Base-by-base conservation (phyloP, 345 rosid species). In the Aethionema arabicum region DNA sequence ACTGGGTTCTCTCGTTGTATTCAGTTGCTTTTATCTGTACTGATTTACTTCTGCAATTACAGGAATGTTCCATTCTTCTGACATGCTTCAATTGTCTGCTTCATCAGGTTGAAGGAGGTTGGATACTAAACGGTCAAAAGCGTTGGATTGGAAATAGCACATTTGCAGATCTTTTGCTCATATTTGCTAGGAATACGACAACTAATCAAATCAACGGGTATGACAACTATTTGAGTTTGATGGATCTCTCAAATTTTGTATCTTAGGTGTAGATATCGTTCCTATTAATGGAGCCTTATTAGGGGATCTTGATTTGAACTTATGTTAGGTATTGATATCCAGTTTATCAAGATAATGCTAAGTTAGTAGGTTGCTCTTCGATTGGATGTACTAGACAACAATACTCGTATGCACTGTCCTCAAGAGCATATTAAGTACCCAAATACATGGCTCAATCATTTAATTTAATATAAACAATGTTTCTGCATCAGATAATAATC, bases 61-160 rank as follows among this genome's bases (percentile, higher is more conserved):
- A 11, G 6, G 32, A 36, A 5, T 16, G 64, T 59, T 56, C 43
- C 44, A 42, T 45, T 66, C 29, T 61, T 35, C 15, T 65, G 15
- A 41, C 57, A 5, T 42, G 12, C 57, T 44, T 63, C 33, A 54
- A 16, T 55, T 55, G 44, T 42, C 52, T 40, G 42, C 42, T 15
- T 62, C 31, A 45, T 74, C 63, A 92, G 97, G 95, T 85, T 3
- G 80, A 81, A 67, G 95, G 95, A 56, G 99, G 99, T 60, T 90
- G 99, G 97, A 63, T 76, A 64, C 81, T 93, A 5, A 80, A 87
- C 53, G 99, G 99, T 46, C 88, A 90, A 72, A 93, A 93, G 70
- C 96, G 97, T 64, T 93, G 99, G 97, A 93, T 93, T 37, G 97
- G 99, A 74, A 92, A 93, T 73, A 83, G 96, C 74, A 90, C 99